These are phyloP conservation scores for Thecaphora frezii DNA, from an alignment of 1,284 basidiomycete genomes.

Conservation along the genomic window DNA sequence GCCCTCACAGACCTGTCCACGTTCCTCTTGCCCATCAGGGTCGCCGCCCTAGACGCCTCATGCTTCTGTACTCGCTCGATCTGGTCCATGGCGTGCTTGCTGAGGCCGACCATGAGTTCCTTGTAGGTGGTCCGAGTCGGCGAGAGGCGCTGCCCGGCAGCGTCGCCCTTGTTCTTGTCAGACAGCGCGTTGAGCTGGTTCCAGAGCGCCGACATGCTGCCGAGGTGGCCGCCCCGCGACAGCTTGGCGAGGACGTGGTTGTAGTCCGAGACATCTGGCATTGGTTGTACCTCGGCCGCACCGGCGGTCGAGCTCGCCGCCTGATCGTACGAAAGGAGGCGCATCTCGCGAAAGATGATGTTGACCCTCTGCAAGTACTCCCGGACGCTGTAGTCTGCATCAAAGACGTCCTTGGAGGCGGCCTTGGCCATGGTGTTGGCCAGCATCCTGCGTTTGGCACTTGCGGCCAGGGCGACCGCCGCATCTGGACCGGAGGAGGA, in stretches of 20 bases:
- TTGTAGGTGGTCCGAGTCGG: conserved; percentile 40
- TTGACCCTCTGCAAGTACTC: conserved; percentile 41
- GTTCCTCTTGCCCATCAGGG: conserved; percentile 20
- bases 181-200: conserved; percentile 27
- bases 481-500: not conserved
- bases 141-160: conserved; percentile 3
- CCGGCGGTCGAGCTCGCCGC: conserved; percentile 5
- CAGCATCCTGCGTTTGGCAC: not conserved
- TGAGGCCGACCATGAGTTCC: conserved; percentile 46
- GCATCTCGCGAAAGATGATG: conserved; percentile 41
- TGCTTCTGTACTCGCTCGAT: conserved; percentile 33
- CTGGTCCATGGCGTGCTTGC: conserved; percentile 37
- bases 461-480: not conserved
- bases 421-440: not conserved
- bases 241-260: conserved; percentile 43
- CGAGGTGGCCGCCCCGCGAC: conserved; percentile 36
- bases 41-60: conserved; percentile 14
- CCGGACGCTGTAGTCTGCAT: conserved; percentile 12
- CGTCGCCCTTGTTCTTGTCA: conserved; percentile 2
- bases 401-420: conserved; percentile 19
- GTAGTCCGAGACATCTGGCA: conserved; percentile 35
- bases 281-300: not conserved
- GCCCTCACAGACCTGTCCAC: conserved; percentile 24
- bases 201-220: conserved; percentile 45
- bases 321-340: conserved; percentile 8